Conservation (phyloP, 306 rosid genomes). For the Oxytropis ochrocephala region DNA sequence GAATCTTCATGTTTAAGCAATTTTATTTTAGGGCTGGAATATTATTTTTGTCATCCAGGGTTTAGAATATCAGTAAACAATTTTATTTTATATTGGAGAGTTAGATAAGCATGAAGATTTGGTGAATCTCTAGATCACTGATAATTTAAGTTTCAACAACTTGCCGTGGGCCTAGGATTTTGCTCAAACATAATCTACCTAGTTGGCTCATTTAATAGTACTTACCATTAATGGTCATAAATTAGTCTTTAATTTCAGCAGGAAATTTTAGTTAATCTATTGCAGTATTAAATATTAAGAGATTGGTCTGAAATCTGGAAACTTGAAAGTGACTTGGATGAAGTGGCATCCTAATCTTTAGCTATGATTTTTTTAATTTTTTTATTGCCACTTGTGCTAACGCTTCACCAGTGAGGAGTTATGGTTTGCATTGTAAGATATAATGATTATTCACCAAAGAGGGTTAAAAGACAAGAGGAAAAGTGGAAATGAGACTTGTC, state of each 20-base stretch:
- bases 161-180: constrained; percentile 11
- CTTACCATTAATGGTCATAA: constrained; percentile 13
- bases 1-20: background rate
- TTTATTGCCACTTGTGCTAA: constrained; percentile 17
- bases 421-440: constrained; percentile 45
- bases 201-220: constrained; percentile 3
- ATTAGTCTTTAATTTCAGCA: background rate
- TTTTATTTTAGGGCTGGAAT: background rate
- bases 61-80: constrained; percentile 21
- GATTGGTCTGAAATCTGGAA: background rate
- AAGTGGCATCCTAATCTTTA: constrained; percentile 38
- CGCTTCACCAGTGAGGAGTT: constrained; percentile 2
- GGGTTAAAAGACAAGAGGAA: constrained; percentile 24
- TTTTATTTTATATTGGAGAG: constrained; percentile 16
- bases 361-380: constrained; percentile 4
- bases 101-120: constrained; percentile 39
- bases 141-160: constrained; percentile 23
- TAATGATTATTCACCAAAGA: constrained; percentile 33
- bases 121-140: constrained; percentile 27
- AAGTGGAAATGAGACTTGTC: constrained; percentile 30
- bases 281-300: background rate
- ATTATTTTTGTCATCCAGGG: background rate
- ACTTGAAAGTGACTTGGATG: background rate
- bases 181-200: constrained; percentile 6
- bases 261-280: background rate